phyloP scores from a whole-genome alignment of 2,329 filamentous ascomycete species.

The Calonectria pauciramosa region DNA sequence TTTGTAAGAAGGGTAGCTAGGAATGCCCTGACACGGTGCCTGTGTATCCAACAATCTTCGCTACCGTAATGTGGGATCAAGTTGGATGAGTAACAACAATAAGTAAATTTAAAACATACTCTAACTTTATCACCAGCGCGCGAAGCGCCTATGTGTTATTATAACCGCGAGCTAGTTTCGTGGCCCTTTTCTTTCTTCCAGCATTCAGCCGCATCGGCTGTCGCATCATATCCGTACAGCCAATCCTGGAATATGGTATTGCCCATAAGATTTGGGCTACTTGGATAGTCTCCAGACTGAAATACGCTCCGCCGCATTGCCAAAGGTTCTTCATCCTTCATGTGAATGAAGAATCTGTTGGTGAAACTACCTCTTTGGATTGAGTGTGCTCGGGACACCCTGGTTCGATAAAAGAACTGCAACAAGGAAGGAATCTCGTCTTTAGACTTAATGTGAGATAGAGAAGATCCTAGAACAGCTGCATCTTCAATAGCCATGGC shows the following conservation, averaged over 20 bases:
- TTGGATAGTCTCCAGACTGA: slow-evolving; percentile 19
- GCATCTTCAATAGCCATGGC: slow-evolving; percentile 26
- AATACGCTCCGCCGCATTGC: slow-evolving; percentile 16
- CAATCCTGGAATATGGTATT: slow-evolving; percentile 26
- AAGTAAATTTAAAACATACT: too few relatives aligned
- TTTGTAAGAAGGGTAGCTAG: too few relatives aligned
- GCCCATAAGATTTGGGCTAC: slow-evolving; percentile 20
- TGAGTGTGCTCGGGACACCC: slow-evolving; percentile 10
- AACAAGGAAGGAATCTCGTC: background rate
- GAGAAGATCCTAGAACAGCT: background rate
- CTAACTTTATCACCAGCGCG: too few relatives aligned
- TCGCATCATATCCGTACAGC: slow-evolving; percentile 21
- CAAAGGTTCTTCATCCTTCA: slow-evolving; percentile 17
- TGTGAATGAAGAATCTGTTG: slow-evolving; percentile 23
- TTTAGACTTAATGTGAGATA: slow-evolving; percentile 13
- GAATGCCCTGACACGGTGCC: too few relatives aligned
- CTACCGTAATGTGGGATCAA: too few relatives aligned
- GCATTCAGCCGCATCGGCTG: background rate
- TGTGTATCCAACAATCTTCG: too few relatives aligned
- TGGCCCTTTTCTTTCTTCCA: slow-evolving; percentile 11
- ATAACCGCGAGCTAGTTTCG: background rate
- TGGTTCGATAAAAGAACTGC: slow-evolving; percentile 19
- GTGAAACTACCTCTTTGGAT: slow-evolving; percentile 23
- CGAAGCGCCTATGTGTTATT: background rate
- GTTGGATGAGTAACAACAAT: too few relatives aligned